Evolutionary conservation across 2,329 filamentous ascomycete genomes (phyloP).

Genomic region (Trichophyton verrucosum): DNA sequence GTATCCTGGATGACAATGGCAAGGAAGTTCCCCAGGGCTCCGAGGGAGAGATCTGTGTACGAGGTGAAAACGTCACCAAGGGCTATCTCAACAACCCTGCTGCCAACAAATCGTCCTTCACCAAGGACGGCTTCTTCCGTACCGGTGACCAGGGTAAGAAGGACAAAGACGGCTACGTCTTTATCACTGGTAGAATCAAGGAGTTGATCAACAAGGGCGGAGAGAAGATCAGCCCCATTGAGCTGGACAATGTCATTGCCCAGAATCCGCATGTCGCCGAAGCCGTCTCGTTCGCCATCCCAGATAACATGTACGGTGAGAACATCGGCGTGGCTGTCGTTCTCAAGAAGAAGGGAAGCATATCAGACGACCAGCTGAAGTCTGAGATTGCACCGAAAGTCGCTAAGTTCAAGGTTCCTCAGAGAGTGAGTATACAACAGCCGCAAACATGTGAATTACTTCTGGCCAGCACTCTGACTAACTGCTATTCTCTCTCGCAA

Average conservation of each 20-base stretch:
- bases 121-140: constrained; percentile 66
- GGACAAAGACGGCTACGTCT: constrained; percentile 67
- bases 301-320: constrained; percentile 72
- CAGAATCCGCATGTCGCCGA: constrained; percentile 60
- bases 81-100: constrained; percentile 74
- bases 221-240: constrained; percentile 80
- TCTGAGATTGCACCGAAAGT: constrained; percentile 56
- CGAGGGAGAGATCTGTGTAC: constrained; percentile 73
- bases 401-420: constrained; percentile 76
- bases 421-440: constrained; percentile 45
- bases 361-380: constrained; percentile 50
- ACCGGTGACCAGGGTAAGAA: constrained; percentile 77
- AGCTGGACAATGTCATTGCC: constrained; percentile 71
- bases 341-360: constrained; percentile 50
- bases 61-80: constrained; percentile 68
- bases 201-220: constrained; percentile 82
- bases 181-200: constrained; percentile 86
- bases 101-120: constrained; percentile 64
- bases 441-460: not conserved
- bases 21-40: constrained; percentile 54
- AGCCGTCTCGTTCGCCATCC: constrained; percentile 71
- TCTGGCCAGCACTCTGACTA: no score
- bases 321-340: constrained; percentile 68
- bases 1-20: constrained; percentile 59
- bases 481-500: not conserved